A percentile compares a stretch with the other conserved stretches of the same genome.
Evolutionary conservation across 306 rosid genomes (phyloP).

Genomic region (Vigna nakashimae): DNA sequence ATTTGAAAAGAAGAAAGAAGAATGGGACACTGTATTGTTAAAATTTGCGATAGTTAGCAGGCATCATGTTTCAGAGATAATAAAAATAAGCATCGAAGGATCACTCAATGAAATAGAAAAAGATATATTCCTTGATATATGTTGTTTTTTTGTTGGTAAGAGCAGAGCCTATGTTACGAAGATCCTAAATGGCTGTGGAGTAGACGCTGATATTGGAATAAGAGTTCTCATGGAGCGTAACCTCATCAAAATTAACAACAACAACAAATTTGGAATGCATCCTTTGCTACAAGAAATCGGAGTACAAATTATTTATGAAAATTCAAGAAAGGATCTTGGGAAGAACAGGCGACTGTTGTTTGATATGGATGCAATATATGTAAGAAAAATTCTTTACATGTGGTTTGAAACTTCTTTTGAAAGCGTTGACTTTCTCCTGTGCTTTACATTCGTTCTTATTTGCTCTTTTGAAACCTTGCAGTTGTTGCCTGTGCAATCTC

Average conservation of each 20-base stretch:
- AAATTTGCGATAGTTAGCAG: too few species aligned
- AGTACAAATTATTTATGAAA: too few species aligned
- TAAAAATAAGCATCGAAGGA: too few species aligned
- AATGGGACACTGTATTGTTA: too few species aligned
- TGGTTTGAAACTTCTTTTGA: too few species aligned
- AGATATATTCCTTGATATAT: conserved; percentile 48
- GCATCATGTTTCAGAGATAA: rapidly evolving
- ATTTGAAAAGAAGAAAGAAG: too few species aligned
- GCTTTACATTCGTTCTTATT: too few species aligned
- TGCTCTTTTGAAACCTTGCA: too few species aligned
- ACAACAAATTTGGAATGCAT: background rate
- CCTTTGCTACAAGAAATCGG: too few species aligned
- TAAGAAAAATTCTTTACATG: background rate
- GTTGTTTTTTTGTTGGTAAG: conserved; percentile 49
- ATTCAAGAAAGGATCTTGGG: too few species aligned
- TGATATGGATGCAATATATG: background rate
- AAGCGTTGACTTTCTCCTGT: too few species aligned
- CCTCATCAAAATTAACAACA: conserved; percentile 35
- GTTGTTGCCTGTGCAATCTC: too few species aligned
- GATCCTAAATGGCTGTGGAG: conserved; percentile 43
- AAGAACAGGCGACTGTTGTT: background rate
- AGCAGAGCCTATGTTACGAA: background rate
- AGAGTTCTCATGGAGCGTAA: conserved; percentile 28
- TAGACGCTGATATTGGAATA: conserved; percentile 42
- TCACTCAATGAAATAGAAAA: background rate